Conservation (phyloP, 352 stramenopile genomes). For the Phytopythium cucurbitacearum region DNA sequence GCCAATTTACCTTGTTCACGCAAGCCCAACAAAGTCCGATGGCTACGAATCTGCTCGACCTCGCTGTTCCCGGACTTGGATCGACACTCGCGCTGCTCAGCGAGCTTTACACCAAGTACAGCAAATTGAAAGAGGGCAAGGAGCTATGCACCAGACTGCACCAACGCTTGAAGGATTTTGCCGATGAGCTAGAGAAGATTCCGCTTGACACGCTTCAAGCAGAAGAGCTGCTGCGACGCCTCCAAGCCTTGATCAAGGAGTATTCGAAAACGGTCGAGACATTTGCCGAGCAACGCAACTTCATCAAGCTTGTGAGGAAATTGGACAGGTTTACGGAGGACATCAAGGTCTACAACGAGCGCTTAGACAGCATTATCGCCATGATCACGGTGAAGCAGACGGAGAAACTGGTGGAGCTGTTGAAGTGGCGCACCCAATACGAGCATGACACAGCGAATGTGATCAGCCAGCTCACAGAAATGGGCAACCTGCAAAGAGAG, state of each 20-base stretch:
- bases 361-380: slow-evolving; percentile 8
- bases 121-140: slow-evolving; percentile 6
- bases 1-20: too few relatives aligned
- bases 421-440: slow-evolving; percentile 13
- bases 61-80: not conserved
- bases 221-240: slow-evolving; percentile 6
- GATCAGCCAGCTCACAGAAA: not conserved
- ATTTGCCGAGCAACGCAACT: slow-evolving; percentile 8
- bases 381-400: slow-evolving; percentile 4
- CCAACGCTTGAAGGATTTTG: slow-evolving; percentile 6
- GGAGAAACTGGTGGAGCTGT: slow-evolving; percentile 1
- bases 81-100: not conserved
- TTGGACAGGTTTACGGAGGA: slow-evolving; percentile 10
- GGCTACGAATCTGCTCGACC: not conserved
- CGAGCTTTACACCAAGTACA: slow-evolving; percentile 5
- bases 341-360: slow-evolving; percentile 16
- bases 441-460: slow-evolving; percentile 2
- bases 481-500: slow-evolving; percentile 3
- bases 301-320: slow-evolving; percentile 9
- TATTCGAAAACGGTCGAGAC: not conserved
- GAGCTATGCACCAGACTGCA: slow-evolving; percentile 10
- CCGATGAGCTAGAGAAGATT: slow-evolving; percentile 6
- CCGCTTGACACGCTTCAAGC: slow-evolving; percentile 9
- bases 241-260: slow-evolving; percentile 7
- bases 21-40: not conserved